A percentile compares a stretch with the other conserved stretches of the same genome.
These are phyloP conservation scores for Chalara sp. DNA, from an alignment of 2,329 filamentous ascomycete genomes.

Conservation along the genomic window DNA sequence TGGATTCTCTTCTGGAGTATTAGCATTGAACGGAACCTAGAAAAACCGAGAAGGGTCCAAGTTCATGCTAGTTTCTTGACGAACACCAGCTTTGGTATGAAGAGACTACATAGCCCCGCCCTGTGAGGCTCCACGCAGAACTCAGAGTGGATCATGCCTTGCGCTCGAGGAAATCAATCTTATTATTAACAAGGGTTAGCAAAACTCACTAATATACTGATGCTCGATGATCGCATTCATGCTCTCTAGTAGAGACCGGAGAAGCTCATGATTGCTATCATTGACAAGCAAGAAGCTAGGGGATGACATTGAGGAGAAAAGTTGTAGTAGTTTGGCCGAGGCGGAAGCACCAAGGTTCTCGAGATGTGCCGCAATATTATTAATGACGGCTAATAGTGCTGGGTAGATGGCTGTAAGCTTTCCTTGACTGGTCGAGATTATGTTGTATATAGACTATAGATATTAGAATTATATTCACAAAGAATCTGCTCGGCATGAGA, in stretches of 20 bases:
- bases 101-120: too few relatives aligned
- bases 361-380: slow-evolving; percentile 83
- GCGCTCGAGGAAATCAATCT: neutral
- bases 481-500: slow-evolving; percentile 4
- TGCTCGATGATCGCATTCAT: slow-evolving; percentile 89
- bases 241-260: slow-evolving; percentile 78
- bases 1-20: slow-evolving; percentile 52
- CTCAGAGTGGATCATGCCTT: slow-evolving; percentile 1
- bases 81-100: too few relatives aligned
- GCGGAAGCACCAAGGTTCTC: slow-evolving; percentile 69
- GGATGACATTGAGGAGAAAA: slow-evolving; percentile 88
- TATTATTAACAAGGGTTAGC: neutral
- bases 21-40: neutral
- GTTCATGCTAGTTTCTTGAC: too few relatives aligned
- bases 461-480: slow-evolving; percentile 17
- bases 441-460: slow-evolving; percentile 72
- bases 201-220: slow-evolving; percentile 63
- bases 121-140: neutral
- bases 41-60: neutral
- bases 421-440: slow-evolving; percentile 87
- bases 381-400: slow-evolving; percentile 83
- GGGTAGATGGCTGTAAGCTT: slow-evolving; percentile 89
- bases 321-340: slow-evolving; percentile 75
- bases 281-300: slow-evolving; percentile 89
- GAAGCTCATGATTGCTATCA: slow-evolving; percentile 77